Evolutionary conservation across 2,329 filamentous ascomycete genomes (phyloP).

Genomic region (Cercospora sesami): DNA sequence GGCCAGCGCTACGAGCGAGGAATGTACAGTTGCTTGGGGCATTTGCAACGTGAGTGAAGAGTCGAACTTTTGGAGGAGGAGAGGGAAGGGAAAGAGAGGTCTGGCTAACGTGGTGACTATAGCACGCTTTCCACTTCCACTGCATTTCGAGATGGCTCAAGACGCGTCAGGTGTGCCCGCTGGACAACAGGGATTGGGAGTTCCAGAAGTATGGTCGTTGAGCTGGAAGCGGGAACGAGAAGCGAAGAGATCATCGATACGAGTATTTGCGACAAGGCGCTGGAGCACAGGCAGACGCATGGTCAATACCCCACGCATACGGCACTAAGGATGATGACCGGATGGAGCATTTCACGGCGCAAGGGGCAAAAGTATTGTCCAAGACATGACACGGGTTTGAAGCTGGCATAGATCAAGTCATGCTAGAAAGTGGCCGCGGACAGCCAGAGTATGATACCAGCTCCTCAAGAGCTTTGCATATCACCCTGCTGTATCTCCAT

Average conservation of each 20-base stretch:
- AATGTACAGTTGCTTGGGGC: slow-evolving; percentile 98
- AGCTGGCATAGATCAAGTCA: not conserved
- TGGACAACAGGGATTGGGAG: slow-evolving; percentile 99
- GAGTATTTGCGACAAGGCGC: not conserved
- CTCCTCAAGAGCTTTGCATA: not conserved
- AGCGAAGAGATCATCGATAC: not conserved
- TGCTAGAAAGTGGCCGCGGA: slow-evolving; percentile 3
- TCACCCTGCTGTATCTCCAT: not conserved
- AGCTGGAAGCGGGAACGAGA: slow-evolving; percentile 23
- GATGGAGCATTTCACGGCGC: not conserved
- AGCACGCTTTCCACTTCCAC: slow-evolving; percentile 99
- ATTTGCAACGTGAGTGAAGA: slow-evolving; percentile 89
- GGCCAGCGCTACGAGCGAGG: slow-evolving; percentile 92
- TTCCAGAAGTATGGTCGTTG: slow-evolving; percentile 96
- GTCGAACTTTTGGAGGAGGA: not conserved
- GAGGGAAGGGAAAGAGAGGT: not conserved
- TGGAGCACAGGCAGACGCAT: not conserved
- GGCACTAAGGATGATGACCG: not conserved
- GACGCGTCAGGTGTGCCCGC: slow-evolving; percentile 95
- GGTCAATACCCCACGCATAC: not conserved
- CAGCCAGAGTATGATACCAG: not conserved
- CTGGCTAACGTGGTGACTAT: slow-evolving; percentile 15
- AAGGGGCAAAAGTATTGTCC: not conserved
- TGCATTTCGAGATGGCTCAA: slow-evolving; percentile 99
- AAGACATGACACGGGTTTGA: not conserved